phyloP scores from a whole-genome alignment of 768 basidiomycete species.

The Mycena albidolilacea region DNA sequence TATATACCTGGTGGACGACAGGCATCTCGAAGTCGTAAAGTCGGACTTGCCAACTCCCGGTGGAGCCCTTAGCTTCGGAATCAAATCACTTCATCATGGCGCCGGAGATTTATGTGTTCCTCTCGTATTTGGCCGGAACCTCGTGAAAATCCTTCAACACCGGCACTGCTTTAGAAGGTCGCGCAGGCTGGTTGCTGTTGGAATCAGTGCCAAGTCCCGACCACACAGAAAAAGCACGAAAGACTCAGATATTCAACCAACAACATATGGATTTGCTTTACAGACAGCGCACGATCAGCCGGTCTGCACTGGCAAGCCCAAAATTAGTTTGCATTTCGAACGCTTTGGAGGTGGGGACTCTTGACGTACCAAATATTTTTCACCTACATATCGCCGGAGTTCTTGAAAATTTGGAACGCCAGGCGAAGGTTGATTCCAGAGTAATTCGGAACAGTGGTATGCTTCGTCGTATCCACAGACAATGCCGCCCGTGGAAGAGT shows the following conservation, averaged over 20 bases:
- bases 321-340: no score
- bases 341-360: no score
- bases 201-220: background rate
- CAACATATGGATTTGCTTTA: background rate
- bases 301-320: no score
- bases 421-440: no score
- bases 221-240: slow-evolving; percentile 2
- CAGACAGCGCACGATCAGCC: background rate
- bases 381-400: no score
- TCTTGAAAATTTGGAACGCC: no score
- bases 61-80: slow-evolving; percentile 9
- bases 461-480: no score
- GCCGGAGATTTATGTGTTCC: slow-evolving; percentile 4
- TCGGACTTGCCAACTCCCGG: slow-evolving; percentile 8
- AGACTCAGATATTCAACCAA: slow-evolving; percentile 5
- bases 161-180: background rate
- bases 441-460: no score
- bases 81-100: slow-evolving; percentile 3
- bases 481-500: no score
- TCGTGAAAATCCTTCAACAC: background rate
- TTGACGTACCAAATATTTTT: no score
- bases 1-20: background rate
- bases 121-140: slow-evolving; percentile 3
- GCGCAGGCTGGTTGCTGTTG: no score
- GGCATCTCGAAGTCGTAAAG: background rate